Base-by-base conservation (phyloP, 495 filamentous ascomycete species). In the Tuber indicum region DNA sequence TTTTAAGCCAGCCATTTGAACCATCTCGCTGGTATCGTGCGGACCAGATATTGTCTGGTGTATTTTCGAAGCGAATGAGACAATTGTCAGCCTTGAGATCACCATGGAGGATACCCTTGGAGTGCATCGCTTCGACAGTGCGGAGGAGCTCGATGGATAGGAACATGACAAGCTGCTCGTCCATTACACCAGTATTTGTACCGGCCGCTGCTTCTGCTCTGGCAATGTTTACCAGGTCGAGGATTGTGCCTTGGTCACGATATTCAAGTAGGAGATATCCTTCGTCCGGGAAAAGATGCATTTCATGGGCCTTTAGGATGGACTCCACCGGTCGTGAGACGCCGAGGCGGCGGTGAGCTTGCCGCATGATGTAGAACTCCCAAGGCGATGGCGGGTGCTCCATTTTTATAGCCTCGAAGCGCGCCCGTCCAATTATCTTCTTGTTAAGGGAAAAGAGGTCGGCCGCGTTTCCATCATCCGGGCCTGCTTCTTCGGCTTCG, bases 81-180 rank as follows among this genome's bases (percentile, higher is more conserved):
- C 94, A 94, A 84, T 99, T 99, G 84, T 99, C 96, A 1, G 92
- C 90, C 84, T 99, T 99, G 79, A 99, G 87, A 81, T 99, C 96
- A 71, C 96, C 96, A 83, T 99, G 96, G 42, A 97, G 86, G 78
- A 99, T 88, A 12, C 89, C 88, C 76, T 91, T 91, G 3, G 89
- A 81, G 85, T 99, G 96, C 74, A 98, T 87, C 0, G 90, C 90
- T 86, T 99, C 95, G 36, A 97, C 87, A 0, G 94, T 97, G 69
- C 96, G 92, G 77, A 98, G 87, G 44, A 99, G 89, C 84, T 99
- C 96, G 76, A 98, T 87, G 36, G 92, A 88, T 85, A 98, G 96
- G 87, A 98, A 98, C 93, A 98, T 98, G 72, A 91, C 92, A 0
- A 98, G 86, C 43, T 85, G 85, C 85, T 99, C 96, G 77, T 98